A percentile compares a stretch with the other conserved stretches of the same genome.
Conservation (phyloP, 2,329 filamentous ascomycete genomes). For the Alternaria arborescens region DNA sequence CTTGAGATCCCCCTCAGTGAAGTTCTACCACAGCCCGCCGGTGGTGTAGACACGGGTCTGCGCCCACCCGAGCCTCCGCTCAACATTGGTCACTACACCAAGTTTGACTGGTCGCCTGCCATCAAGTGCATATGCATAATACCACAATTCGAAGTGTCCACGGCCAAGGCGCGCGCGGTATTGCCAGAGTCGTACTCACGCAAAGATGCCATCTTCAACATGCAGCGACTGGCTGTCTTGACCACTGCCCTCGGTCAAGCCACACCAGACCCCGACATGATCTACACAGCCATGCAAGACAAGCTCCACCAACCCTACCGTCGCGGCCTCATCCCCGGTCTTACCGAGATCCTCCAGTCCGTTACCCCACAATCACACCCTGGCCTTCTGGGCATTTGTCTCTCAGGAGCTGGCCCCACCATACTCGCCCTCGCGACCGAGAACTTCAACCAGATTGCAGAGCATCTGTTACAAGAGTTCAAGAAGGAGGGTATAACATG, state of each 20-base stretch:
- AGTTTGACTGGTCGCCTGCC: slow-evolving; percentile 90
- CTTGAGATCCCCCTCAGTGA: slow-evolving; percentile 95
- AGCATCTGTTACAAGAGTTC: slow-evolving; percentile 79
- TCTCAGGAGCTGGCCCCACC: slow-evolving; percentile 93
- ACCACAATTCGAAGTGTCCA: slow-evolving; percentile 94
- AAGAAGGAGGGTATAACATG: slow-evolving; percentile 76
- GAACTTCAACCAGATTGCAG: slow-evolving; percentile 87
- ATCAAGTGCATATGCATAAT: slow-evolving; percentile 98
- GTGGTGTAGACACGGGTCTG: slow-evolving; percentile 88
- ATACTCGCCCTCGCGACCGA: slow-evolving; percentile 91
- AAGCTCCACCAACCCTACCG: slow-evolving; percentile 98
- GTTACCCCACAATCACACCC: slow-evolving; percentile 88
- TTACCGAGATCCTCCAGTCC: slow-evolving; percentile 88
- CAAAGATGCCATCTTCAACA: slow-evolving; percentile 91
- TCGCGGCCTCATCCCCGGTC: slow-evolving; percentile 86
- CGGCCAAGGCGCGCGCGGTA: slow-evolving; percentile 86
- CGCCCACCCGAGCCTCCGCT: slow-evolving; percentile 87
- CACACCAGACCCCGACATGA: slow-evolving; percentile 90
- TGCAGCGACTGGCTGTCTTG: slow-evolving; percentile 90
- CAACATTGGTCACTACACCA: slow-evolving; percentile 95
- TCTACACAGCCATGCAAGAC: slow-evolving; percentile 98
- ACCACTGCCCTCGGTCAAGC: slow-evolving; percentile 89
- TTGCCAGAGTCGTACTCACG: slow-evolving; percentile 81
- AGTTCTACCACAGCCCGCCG: slow-evolving; percentile 87
- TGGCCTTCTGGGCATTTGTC: slow-evolving; percentile 89